phyloP scores from a whole-genome alignment of 345 rosid species.

The Cochlearia excelsa region DNA sequence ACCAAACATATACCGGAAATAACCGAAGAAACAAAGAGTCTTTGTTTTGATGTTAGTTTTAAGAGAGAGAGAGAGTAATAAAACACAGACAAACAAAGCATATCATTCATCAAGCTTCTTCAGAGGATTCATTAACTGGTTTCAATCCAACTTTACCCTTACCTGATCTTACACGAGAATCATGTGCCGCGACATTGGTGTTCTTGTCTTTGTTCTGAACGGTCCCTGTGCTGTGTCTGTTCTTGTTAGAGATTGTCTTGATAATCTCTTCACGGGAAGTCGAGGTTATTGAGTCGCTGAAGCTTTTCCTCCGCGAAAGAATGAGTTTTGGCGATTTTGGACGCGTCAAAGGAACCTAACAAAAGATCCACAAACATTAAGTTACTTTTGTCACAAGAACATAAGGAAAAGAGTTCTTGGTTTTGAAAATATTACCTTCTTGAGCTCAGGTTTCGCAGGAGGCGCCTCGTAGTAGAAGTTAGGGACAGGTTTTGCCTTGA shows the following conservation, averaged over 20 bases:
- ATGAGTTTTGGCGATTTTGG: slow-evolving; percentile 64
- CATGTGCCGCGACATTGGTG: slow-evolving; percentile 24
- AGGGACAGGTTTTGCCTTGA: slow-evolving; percentile 91
- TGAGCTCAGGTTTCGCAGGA: slow-evolving; percentile 74
- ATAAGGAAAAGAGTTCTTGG: neutral
- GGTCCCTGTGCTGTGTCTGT: slow-evolving; percentile 47
- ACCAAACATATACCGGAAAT: slow-evolving; percentile 28
- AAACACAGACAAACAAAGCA: slow-evolving; percentile 27
- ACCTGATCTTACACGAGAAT: slow-evolving; percentile 40
- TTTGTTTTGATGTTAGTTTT: slow-evolving; percentile 32
- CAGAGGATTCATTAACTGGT: slow-evolving; percentile 38
- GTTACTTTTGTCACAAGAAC: slow-evolving; percentile 14
- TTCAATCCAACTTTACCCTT: slow-evolving; percentile 46
- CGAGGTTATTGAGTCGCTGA: slow-evolving; percentile 36
- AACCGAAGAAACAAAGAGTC: slow-evolving; percentile 30
- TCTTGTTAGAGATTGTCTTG: slow-evolving; percentile 24
- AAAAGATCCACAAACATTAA: neutral
- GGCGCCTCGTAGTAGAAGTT: slow-evolving; percentile 87
- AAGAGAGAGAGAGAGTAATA: neutral
- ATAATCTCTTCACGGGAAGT: slow-evolving; percentile 29
- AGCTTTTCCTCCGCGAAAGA: slow-evolving; percentile 71
- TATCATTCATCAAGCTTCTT: slow-evolving; percentile 39
- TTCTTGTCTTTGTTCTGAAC: slow-evolving; percentile 33
- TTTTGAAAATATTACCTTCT: slow-evolving; percentile 56
- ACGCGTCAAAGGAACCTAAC: slow-evolving; percentile 75